phyloP scores from a whole-genome alignment of 495 filamentous ascomycete species.

The Haplographium delicatum region DNA sequence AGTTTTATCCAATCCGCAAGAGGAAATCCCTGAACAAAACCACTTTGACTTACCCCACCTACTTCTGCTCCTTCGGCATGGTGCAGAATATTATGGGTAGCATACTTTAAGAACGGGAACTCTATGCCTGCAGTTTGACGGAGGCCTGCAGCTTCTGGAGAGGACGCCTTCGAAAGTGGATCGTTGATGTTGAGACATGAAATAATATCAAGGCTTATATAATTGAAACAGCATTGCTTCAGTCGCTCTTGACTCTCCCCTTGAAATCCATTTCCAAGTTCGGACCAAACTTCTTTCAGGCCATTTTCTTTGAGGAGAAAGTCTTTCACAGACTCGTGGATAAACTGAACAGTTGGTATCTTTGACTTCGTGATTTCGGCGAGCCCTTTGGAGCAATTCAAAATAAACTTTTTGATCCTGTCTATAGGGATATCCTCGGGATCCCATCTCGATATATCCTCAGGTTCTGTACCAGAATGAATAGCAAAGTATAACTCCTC shows the following conservation, averaged over 20 bases:
- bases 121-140: constrained; percentile 13
- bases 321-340: constrained; percentile 36
- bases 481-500: constrained; percentile 30
- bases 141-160: constrained; percentile 16
- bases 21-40: constrained; percentile 5
- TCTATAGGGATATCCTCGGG: constrained; percentile 12
- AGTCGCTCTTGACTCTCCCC: constrained; percentile 29
- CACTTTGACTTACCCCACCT: constrained; percentile 9
- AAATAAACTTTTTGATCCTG: constrained; percentile 24
- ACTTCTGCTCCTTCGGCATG: constrained; percentile 38
- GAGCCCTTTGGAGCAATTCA: constrained; percentile 29
- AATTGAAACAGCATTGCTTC: constrained; percentile 29
- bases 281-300: constrained; percentile 10
- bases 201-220: constrained; percentile 16
- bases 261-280: constrained; percentile 16
- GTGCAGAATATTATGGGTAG: constrained; percentile 33
- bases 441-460: constrained; percentile 12
- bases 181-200: constrained; percentile 8
- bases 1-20: neutral
- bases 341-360: constrained; percentile 30
- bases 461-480: constrained; percentile 16
- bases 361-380: constrained; percentile 23
- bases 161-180: neutral
- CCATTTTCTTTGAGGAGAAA: constrained; percentile 27
- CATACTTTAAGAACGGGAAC: constrained; percentile 41